Evolutionary conservation across 345 rosid genomes (phyloP).

Genomic region (Nephelium lappaceum): DNA sequence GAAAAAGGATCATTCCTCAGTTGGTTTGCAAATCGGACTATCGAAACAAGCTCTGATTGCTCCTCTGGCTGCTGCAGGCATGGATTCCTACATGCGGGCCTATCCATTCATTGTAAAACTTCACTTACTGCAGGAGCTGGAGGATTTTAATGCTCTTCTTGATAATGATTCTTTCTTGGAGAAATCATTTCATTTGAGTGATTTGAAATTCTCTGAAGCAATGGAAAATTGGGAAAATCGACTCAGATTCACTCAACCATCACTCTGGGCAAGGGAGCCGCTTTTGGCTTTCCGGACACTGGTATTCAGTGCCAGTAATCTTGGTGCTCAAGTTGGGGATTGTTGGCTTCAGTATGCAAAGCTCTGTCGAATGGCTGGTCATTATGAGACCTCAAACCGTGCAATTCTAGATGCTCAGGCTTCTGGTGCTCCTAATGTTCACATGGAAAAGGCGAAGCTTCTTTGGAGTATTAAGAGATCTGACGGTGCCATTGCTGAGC

Average conservation of each 20-base stretch:
- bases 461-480: conserved; percentile 88
- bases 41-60: conserved; percentile 95
- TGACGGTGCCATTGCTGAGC: conserved; percentile 88
- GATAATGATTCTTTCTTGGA: conserved; percentile 80
- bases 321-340: conserved; percentile 87
- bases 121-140: conserved; percentile 83
- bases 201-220: conserved; percentile 59
- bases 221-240: conserved; percentile 86
- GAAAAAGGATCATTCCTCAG: conserved; percentile 80
- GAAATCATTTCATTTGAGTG: conserved; percentile 60
- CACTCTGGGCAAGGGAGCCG: conserved; percentile 96
- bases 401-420: conserved; percentile 94
- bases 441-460: conserved; percentile 95
- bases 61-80: conserved; percentile 99
- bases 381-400: conserved; percentile 89
- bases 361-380: conserved; percentile 98
- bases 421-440: conserved; percentile 88
- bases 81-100: conserved; percentile 93
- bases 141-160: conserved; percentile 77
- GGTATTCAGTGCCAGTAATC: conserved; percentile 79
- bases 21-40: conserved; percentile 75
- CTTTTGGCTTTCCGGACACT: conserved; percentile 88
- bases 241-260: conserved; percentile 86
- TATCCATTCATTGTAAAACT: conserved; percentile 93
- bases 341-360: conserved; percentile 98